Percentiles rank a stretch among this genome's conserved stretches.
These are phyloP conservation scores for Silene uniflora DNA, from an alignment of 148 eudicot genomes.

Conservation along the genomic window DNA sequence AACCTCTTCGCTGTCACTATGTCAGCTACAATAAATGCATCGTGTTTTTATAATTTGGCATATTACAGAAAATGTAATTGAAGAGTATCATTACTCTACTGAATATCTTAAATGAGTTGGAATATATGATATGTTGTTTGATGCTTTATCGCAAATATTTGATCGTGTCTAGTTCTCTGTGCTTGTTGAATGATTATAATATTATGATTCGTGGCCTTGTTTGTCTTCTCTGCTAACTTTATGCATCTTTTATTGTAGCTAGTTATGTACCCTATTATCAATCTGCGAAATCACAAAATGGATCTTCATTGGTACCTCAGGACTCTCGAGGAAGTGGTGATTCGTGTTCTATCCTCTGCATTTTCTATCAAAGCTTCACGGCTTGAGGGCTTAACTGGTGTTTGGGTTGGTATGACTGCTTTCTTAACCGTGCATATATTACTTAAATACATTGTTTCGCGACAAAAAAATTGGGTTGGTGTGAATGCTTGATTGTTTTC, in stretches of 20 bases:
- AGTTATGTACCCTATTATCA: conserved; percentile 83
- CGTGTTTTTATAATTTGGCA: not conserved
- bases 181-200: not conserved
- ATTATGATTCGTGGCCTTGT: not conserved
- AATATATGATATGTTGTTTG: not conserved
- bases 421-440: not conserved
- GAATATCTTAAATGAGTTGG: not conserved
- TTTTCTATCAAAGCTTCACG: conserved; percentile 68
- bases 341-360: conserved; percentile 65
- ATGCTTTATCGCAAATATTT: not conserved
- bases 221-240: conserved; percentile 16
- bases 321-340: conserved; percentile 85
- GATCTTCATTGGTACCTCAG: conserved; percentile 99
- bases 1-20: not conserved
- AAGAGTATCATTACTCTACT: not conserved
- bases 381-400: conserved; percentile 74
- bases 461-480: not conserved
- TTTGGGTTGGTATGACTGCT: conserved; percentile 82
- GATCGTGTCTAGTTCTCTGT: not conserved
- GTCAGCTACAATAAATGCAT: not conserved
- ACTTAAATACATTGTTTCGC: not conserved
- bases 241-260: conserved; percentile 48
- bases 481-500: no score
- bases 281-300: conserved; percentile 78
- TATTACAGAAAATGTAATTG: not conserved